phyloP scores from a whole-genome alignment of 2,329 filamentous ascomycete genomes.

The Aureobasidium sp. region DNA sequence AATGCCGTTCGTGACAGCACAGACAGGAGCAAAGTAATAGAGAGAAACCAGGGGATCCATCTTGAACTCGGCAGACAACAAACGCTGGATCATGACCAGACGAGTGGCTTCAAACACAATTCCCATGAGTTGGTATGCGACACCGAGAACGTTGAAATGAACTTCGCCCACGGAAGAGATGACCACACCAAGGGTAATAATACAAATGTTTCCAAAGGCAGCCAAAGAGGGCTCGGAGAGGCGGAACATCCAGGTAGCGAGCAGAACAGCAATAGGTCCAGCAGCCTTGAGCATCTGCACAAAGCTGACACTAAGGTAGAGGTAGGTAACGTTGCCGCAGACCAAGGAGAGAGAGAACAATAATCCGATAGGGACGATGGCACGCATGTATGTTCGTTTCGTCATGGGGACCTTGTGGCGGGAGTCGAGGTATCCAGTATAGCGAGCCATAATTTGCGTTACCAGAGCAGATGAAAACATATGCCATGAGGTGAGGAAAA shows the following conservation, averaged over 20 bases:
- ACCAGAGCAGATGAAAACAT: conserved; percentile 22
- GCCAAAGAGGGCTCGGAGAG: conserved; percentile 17
- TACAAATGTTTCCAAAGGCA: conserved; percentile 21
- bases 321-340: conserved; percentile 23
- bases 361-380: conserved; percentile 23
- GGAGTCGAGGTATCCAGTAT: conserved; percentile 21
- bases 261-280: conserved; percentile 20
- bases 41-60: conserved; percentile 23
- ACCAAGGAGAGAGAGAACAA: conserved; percentile 22
- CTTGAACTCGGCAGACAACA: conserved; percentile 21
- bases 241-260: conserved; percentile 19
- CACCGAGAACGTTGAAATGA: conserved; percentile 20
- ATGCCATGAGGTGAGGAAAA: conserved; percentile 24
- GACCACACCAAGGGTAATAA: conserved; percentile 21
- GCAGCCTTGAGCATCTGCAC: conserved; percentile 26
- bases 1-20: conserved; percentile 19
- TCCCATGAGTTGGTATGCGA: conserved; percentile 19
- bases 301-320: conserved; percentile 23
- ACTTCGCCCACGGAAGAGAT: conserved; percentile 22
- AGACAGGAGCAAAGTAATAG: conserved; percentile 22
- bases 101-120: conserved; percentile 20
- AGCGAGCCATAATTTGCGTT: conserved; percentile 22
- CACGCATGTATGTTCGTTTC: conserved; percentile 21
- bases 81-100: conserved; percentile 20
- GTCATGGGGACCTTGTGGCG: conserved; percentile 23